Conservation (phyloP, 2,329 filamentous ascomycete genomes). For the Epichloe festucae region DNA sequence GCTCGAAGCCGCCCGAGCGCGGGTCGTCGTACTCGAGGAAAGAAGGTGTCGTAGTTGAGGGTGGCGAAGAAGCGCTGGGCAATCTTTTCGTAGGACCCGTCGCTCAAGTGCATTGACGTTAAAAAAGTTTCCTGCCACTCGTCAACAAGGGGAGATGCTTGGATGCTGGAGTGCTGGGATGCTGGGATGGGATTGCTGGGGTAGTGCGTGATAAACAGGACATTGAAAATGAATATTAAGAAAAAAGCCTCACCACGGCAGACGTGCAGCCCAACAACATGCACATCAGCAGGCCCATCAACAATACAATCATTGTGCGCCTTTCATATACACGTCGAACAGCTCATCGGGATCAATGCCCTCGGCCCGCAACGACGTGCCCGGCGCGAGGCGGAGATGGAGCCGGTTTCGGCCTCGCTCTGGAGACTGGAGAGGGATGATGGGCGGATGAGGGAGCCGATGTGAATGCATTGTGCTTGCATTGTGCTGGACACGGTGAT, state of each 20-base stretch:
- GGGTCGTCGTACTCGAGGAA: constrained; percentile 48
- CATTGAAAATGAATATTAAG: constrained; percentile 14
- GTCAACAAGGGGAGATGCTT: background rate
- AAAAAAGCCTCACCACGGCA: constrained; percentile 21
- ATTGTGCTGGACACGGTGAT: no score
- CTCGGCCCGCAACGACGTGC: constrained; percentile 39
- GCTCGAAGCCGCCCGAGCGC: constrained; percentile 49
- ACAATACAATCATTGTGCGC: constrained; percentile 60
- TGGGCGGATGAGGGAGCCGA: constrained; percentile 58
- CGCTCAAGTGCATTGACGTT: constrained; percentile 48
- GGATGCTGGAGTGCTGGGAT: background rate
- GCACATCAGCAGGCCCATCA: constrained; percentile 49
- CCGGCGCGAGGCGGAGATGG: constrained; percentile 39
- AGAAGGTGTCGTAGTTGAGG: constrained; percentile 46
- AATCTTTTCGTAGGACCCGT: constrained; percentile 51
- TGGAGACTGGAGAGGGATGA: constrained; percentile 43
- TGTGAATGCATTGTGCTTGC: constrained; percentile 26
- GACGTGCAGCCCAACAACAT: constrained; percentile 59
- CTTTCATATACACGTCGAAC: constrained; percentile 56
- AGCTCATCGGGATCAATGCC: constrained; percentile 51
- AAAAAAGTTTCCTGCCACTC: constrained; percentile 39
- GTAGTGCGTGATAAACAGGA: background rate
- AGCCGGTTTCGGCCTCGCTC: constrained; percentile 36
- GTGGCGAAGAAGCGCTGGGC: constrained; percentile 46
- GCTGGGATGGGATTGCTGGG: background rate